Evolutionary conservation across 306 rosid species (phyloP).

Genomic region (Inga oerstediana): DNA sequence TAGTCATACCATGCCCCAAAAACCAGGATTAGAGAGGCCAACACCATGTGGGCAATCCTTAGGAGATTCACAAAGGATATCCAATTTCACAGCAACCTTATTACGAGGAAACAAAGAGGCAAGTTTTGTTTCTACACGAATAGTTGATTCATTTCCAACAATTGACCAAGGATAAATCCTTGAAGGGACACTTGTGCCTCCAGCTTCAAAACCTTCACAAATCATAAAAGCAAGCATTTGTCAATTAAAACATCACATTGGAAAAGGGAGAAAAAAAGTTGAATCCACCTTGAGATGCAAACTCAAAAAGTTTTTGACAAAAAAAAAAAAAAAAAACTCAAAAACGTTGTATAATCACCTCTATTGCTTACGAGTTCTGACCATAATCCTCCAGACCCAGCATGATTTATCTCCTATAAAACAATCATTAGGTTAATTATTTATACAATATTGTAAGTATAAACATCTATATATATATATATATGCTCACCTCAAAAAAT

Average conservation of each 20-base stretch:
- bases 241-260: not conserved
- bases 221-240: not conserved
- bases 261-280: not conserved
- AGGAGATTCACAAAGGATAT: slow-evolving; percentile 52
- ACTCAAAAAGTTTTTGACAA: not conserved
- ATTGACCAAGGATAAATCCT: not conserved
- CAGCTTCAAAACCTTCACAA: slow-evolving; percentile 23
- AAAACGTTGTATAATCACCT: slow-evolving; percentile 28
- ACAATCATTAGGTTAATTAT: not conserved
- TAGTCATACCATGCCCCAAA: slow-evolving; percentile 70
- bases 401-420: slow-evolving; percentile 33
- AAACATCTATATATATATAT: not conserved
- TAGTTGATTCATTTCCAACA: not conserved
- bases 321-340: no score
- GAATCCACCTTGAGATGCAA: not conserved
- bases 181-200: not conserved
- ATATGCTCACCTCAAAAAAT: slow-evolving; percentile 49
- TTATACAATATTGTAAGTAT: not conserved
- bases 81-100: slow-evolving; percentile 56
- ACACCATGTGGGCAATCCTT: slow-evolving; percentile 65
- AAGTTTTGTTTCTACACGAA: slow-evolving; percentile 47
- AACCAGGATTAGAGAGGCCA: slow-evolving; percentile 38
- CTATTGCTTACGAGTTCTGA: slow-evolving; percentile 53
- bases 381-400: slow-evolving; percentile 43
- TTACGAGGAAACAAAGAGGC: slow-evolving; percentile 63